A percentile compares a stretch with the other conserved stretches of the same genome.
Conservation (phyloP, 1,284 basidiomycete genomes). For the Mycosarcoma maydis region DNA sequence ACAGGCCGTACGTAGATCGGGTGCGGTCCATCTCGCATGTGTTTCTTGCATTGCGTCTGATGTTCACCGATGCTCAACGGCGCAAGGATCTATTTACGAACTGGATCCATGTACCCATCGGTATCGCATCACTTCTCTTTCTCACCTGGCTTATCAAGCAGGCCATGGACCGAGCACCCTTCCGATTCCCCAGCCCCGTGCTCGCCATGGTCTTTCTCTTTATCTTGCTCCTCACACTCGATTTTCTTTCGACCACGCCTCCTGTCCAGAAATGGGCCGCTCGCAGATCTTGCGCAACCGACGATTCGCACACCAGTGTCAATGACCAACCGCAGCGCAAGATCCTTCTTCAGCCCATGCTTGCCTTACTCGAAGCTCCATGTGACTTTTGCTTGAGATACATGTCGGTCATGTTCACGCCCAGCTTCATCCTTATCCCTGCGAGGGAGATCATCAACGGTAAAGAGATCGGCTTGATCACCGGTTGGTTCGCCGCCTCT, state of each 20-base stretch:
- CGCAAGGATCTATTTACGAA: constrained; percentile 41
- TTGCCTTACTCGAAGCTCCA: constrained; percentile 49
- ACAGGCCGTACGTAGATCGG: constrained; percentile 14
- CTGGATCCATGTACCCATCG: constrained; percentile 57
- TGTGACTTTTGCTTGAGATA: constrained; percentile 59
- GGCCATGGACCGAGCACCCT: constrained; percentile 48
- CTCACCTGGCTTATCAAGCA: constrained; percentile 49
- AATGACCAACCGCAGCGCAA: constrained; percentile 1
- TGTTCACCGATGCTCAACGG: constrained; percentile 26
- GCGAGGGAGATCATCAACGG: constrained; percentile 53
- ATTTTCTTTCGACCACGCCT: constrained; percentile 29
- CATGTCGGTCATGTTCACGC: constrained; percentile 61
- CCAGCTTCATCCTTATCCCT: constrained; percentile 58
- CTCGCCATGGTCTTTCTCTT: constrained; percentile 52
- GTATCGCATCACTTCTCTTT: constrained; percentile 43
- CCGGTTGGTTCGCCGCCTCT: constrained; percentile 51
- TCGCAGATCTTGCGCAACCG: neutral
- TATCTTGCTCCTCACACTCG: constrained; percentile 39
- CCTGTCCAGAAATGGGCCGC: neutral
- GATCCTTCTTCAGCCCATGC: constrained; percentile 9
- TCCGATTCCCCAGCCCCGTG: constrained; percentile 55
- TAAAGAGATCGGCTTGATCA: constrained; percentile 54
- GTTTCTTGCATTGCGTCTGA: constrained; percentile 12
- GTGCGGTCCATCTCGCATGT: constrained; percentile 26
- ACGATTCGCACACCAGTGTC: neutral